These are phyloP conservation scores for Plasmodium yoelii DNA, from an alignment of 169 alveolate genomes.

Conservation along the genomic window DNA sequence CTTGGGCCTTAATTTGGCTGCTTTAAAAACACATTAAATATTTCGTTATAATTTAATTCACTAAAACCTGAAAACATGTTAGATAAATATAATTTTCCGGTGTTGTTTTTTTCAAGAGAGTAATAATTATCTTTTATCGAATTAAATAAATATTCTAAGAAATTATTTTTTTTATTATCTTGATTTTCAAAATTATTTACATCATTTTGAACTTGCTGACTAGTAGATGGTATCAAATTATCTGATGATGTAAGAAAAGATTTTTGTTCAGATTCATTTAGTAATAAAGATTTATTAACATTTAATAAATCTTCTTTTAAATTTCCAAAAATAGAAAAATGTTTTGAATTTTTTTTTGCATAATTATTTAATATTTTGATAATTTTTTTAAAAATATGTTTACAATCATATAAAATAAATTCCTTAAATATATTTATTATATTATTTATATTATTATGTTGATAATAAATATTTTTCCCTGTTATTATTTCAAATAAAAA, in stretches of 20 bases:
- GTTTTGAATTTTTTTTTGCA: conserved; percentile 40
- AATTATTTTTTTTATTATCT: conserved; percentile 2
- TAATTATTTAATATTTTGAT: conserved; percentile 27
- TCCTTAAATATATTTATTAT: conserved; percentile 49
- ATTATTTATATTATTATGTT: conserved; percentile 21
- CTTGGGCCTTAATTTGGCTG: conserved; percentile 13
- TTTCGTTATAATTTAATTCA: conserved; percentile 38
- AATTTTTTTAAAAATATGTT: conserved; percentile 45
- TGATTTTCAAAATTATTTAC: background rate
- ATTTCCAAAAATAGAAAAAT: conserved; percentile 29
- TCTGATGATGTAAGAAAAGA: too few species aligned
- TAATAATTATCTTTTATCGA: conserved; percentile 28
- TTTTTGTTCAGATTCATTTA: background rate
- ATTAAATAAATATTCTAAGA: conserved; percentile 4
- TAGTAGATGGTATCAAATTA: too few species aligned
- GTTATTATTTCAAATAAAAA: conserved; percentile 50
- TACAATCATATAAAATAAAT: conserved; percentile 50
- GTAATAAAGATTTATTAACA: conserved; percentile 19
- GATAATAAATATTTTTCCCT: conserved; percentile 56
- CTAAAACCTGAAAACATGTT: conserved; percentile 43
- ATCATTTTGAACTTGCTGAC: background rate
- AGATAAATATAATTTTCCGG: conserved; percentile 18
- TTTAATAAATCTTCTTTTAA: conserved; percentile 18
- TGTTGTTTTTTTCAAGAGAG: conserved; percentile 8
- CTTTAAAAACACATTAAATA: conserved; percentile 22